A percentile compares a stretch with the other conserved stretches of the same genome.
These are phyloP conservation scores for Cladorrhinum sp. DNA, from an alignment of 2,329 filamentous ascomycete species.

Conservation along the genomic window DNA sequence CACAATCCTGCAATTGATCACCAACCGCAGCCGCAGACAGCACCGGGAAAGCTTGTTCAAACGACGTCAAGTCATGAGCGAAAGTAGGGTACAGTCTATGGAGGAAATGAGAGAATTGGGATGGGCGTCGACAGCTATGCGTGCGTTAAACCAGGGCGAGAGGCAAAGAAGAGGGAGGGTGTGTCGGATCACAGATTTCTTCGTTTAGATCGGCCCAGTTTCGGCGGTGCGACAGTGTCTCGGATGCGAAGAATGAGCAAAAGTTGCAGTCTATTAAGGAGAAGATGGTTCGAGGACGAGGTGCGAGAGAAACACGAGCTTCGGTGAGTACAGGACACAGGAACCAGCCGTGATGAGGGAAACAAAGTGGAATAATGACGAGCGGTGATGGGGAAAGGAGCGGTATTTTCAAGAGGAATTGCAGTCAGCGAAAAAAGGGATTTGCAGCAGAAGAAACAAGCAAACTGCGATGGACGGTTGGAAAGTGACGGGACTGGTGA, in stretches of 20 bases:
- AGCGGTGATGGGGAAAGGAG: neutral
- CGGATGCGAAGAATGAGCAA: slow-evolving; percentile 7
- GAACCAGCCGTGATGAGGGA: neutral
- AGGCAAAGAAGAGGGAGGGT: neutral
- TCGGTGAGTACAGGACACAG: neutral
- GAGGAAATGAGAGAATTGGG: neutral
- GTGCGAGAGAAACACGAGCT: neutral
- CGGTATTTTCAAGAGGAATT: neutral
- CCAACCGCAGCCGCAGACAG: neutral
- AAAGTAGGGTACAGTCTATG: neutral
- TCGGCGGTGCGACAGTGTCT: slow-evolving; percentile 4
- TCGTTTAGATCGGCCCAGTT: neutral
- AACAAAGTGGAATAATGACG: neutral
- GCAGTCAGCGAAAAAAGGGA: slow-evolving; percentile 1
- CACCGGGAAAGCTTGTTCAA: neutral
- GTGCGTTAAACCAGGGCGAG: neutral
- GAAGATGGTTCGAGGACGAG: neutral
- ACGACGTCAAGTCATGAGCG: slow-evolving; percentile 3
- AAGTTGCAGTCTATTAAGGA: neutral
- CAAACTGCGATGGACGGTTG: slow-evolving; percentile 1
- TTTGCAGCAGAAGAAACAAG: neutral
- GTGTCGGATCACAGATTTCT: neutral
- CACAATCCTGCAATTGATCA: neutral
- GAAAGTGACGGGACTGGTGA: neutral
- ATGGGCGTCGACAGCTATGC: no score